phyloP scores from a whole-genome alignment of 2,329 filamentous ascomycete species.

The Fusarium armeniacum region DNA sequence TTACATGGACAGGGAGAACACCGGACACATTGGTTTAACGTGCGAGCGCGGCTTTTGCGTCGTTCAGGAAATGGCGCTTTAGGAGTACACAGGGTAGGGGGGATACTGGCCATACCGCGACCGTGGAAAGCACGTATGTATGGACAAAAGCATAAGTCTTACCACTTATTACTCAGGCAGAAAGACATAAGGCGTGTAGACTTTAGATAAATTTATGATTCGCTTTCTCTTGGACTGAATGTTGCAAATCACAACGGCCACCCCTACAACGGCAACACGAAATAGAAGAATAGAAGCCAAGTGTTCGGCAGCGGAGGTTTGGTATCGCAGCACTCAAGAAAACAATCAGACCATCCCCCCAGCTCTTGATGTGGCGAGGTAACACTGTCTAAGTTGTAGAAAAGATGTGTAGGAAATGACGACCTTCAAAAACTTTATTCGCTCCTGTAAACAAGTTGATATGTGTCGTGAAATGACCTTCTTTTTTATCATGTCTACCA shows the following conservation, averaged over 20 bases:
- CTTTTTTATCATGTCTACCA: constrained; percentile 28
- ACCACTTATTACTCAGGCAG: constrained; percentile 21
- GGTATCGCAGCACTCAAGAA: neutral
- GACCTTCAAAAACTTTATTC: neutral
- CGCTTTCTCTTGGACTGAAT: neutral
- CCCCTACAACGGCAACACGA: neutral
- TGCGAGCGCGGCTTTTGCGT: constrained; percentile 19
- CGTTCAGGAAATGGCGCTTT: constrained; percentile 40
- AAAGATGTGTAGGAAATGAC: too few species aligned
- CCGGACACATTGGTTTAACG: constrained; percentile 39
- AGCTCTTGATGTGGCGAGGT: neutral
- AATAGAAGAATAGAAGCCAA: neutral
- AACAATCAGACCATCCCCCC: neutral
- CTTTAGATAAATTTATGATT: constrained; percentile 20
- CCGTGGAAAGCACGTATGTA: constrained; percentile 10
- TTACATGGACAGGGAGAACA: constrained; percentile 47
- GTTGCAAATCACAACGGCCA: neutral
- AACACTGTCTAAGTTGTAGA: neutral
- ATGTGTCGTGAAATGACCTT: neutral
- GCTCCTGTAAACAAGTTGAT: neutral
- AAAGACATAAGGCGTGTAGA: constrained; percentile 32
- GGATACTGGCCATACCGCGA: constrained; percentile 11
- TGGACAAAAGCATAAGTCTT: constrained; percentile 7
- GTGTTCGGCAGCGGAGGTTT: neutral
- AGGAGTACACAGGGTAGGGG: constrained; percentile 37